Evolutionary conservation across 192 early-diverging fungal genomes (phyloP).

Genomic region (Entomortierella parvispora): DNA sequence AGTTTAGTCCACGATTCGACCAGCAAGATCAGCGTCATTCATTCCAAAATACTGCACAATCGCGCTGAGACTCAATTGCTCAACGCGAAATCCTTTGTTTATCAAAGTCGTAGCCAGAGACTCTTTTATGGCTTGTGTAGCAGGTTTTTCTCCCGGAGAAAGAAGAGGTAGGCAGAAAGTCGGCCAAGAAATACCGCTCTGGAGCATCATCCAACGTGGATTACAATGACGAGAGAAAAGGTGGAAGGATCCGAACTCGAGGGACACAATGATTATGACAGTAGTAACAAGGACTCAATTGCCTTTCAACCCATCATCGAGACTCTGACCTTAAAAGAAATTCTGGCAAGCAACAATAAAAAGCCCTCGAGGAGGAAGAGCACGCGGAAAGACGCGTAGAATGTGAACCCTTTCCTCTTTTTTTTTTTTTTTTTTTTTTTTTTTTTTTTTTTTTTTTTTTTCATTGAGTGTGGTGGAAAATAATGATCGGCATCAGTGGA

Average conservation of each 20-base stretch:
- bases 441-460: conserved; percentile 10
- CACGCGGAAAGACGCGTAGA: no score
- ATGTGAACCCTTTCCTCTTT: background rate
- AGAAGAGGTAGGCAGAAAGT: conserved; percentile 37
- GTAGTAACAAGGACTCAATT: background rate
- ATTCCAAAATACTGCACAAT: no score
- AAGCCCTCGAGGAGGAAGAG: conserved; percentile 32
- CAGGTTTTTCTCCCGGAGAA: conserved; percentile 35
- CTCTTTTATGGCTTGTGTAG: conserved; percentile 4
- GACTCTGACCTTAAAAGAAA: conserved; percentile 24
- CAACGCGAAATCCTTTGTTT: no score
- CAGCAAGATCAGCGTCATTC: no score
- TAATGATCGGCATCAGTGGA: conserved; percentile 61
- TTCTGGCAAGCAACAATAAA: conserved; percentile 28
- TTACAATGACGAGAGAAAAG: background rate
- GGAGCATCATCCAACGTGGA: background rate
- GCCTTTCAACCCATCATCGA: conserved; percentile 7
- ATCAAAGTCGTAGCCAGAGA: no score
- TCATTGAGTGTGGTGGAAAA: conserved; percentile 7
- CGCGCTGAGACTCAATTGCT: no score
- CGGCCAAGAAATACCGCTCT: conserved; percentile 34
- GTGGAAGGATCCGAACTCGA: background rate
- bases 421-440: background rate
- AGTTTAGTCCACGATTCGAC: no score
- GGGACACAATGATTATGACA: background rate